Conservation (phyloP, 371 early-diverging fungal genomes). For the Mucor mucedo region DNA sequence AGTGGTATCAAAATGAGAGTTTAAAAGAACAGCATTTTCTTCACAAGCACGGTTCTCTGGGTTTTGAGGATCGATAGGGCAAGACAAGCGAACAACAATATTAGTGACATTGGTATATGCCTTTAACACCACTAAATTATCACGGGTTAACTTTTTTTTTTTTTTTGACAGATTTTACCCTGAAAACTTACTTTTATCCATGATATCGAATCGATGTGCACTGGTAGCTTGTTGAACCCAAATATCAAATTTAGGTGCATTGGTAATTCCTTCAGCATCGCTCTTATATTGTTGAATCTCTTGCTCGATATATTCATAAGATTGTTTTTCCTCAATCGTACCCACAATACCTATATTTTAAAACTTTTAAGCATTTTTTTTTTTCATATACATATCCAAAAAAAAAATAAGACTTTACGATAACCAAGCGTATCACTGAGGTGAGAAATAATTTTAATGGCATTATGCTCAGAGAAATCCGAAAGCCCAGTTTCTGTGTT, state of each 20-base stretch:
- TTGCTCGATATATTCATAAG: conserved; percentile 43
- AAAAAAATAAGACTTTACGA: conserved; percentile 35
- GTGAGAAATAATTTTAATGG: conserved; percentile 51
- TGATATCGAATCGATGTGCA: conserved; percentile 74
- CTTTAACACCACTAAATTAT: conserved; percentile 59
- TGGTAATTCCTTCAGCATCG: conserved; percentile 36
- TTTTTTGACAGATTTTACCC: not conserved
- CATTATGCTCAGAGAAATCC: conserved; percentile 65
- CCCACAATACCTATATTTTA: conserved; percentile 46
- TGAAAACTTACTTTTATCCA: conserved; percentile 62
- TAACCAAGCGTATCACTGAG: conserved; percentile 62
- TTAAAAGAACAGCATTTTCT: conserved; percentile 69
- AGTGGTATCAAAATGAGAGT: conserved; percentile 77
- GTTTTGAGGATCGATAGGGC: conserved; percentile 49
- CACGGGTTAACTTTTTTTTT: no score
- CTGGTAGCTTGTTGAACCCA: conserved; percentile 67
- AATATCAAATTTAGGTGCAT: conserved; percentile 64
- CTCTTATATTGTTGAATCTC: conserved; percentile 37
- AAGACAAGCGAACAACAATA: conserved; percentile 74
- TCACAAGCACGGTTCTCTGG: conserved; percentile 49
- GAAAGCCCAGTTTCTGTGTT: conserved; percentile 39
- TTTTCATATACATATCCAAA: not conserved
- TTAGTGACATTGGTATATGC: conserved; percentile 76
- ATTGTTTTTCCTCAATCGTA: conserved; percentile 50
- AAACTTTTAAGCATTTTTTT: no score